Conservation (phyloP, 768 basidiomycete genomes). For the Boletus huronensis region DNA sequence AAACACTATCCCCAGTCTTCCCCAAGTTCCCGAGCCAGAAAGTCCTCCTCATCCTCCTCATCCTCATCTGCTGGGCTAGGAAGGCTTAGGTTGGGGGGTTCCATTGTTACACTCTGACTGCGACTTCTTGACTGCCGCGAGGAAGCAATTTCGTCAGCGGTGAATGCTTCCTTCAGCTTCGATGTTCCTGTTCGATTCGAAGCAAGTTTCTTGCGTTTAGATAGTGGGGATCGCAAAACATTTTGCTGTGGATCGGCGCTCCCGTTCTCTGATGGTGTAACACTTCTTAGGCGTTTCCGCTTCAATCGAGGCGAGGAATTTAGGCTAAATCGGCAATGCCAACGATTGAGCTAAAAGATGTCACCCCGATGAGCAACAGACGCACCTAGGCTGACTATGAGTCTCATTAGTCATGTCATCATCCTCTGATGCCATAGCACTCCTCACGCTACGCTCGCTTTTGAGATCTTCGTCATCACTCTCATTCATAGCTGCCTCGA, state of each 20-base stretch:
- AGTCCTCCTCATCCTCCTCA: slow-evolving; percentile 72
- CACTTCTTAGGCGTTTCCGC: slow-evolving; percentile 69
- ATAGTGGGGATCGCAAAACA: slow-evolving; percentile 60
- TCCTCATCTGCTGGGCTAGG: slow-evolving; percentile 41
- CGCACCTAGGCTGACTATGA: slow-evolving; percentile 44
- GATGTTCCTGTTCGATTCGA: slow-evolving; percentile 64
- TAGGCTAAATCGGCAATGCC: slow-evolving; percentile 30
- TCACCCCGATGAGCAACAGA: slow-evolving; percentile 18
- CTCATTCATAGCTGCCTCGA: slow-evolving; percentile 84
- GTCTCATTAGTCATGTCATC: slow-evolving; percentile 47
- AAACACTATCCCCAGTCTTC: slow-evolving; percentile 67
- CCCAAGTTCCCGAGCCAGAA: slow-evolving; percentile 75
- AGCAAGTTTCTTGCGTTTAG: slow-evolving; percentile 77
- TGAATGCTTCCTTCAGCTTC: slow-evolving; percentile 63
- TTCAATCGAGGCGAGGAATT: slow-evolving; percentile 43
- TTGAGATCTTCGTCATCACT: slow-evolving; percentile 53
- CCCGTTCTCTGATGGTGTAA: slow-evolving; percentile 64
- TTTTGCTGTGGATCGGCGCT: slow-evolving; percentile 39
- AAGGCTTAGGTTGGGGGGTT: slow-evolving; percentile 7
- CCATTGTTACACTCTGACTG: slow-evolving; percentile 17
- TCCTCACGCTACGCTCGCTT: slow-evolving; percentile 42
- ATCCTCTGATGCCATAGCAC: slow-evolving; percentile 46
- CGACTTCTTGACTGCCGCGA: slow-evolving; percentile 20
- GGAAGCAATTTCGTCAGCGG: slow-evolving; percentile 46
- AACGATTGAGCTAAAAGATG: slow-evolving; percentile 9